A percentile compares a stretch with the other conserved stretches of the same genome.
Conservation (phyloP, 768 basidiomycete genomes). For the Boletus sp. region DNA sequence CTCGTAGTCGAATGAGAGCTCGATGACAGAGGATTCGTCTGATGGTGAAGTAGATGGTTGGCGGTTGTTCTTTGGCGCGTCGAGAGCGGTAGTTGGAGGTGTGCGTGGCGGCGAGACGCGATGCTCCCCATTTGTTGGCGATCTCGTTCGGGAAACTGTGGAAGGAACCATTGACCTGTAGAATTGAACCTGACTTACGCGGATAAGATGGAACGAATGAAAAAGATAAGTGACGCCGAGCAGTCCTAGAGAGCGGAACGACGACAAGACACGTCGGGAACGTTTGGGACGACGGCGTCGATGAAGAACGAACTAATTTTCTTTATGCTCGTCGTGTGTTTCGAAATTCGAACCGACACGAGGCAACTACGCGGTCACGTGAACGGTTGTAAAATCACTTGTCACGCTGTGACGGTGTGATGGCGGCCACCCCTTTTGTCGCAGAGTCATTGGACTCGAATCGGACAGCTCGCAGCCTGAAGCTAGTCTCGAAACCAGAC, state of each 20-base stretch:
- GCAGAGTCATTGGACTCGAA: too few relatives aligned
- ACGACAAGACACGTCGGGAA: constrained; percentile 18
- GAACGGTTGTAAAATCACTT: constrained; percentile 22
- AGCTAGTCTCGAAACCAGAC: too few relatives aligned
- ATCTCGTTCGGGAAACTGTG: constrained; percentile 23
- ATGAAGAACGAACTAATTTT: constrained; percentile 19
- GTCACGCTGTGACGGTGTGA: neutral
- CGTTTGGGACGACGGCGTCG: constrained; percentile 15
- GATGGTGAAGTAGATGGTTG: constrained; percentile 38
- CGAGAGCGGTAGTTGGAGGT: constrained; percentile 27
- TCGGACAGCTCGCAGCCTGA: too few relatives aligned
- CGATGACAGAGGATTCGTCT: constrained; percentile 45
- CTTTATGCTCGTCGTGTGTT: constrained; percentile 24
- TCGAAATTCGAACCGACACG: constrained; percentile 38
- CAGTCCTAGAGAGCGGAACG: neutral
- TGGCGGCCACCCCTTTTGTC: too few relatives aligned
- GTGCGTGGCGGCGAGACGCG: constrained; percentile 32
- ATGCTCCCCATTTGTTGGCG: constrained; percentile 30
- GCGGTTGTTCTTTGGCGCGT: constrained; percentile 32
- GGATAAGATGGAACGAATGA: neutral
- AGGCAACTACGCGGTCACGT: constrained; percentile 37
- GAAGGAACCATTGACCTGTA: constrained; percentile 22
- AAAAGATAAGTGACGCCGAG: neutral
- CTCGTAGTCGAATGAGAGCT: constrained; percentile 50
- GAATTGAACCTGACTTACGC: constrained; percentile 13